Evolutionary conservation across 345 rosid genomes (phyloP), one percentile per base, ranked within the genome.

Genomic region (Triadica sebifera): DNA sequence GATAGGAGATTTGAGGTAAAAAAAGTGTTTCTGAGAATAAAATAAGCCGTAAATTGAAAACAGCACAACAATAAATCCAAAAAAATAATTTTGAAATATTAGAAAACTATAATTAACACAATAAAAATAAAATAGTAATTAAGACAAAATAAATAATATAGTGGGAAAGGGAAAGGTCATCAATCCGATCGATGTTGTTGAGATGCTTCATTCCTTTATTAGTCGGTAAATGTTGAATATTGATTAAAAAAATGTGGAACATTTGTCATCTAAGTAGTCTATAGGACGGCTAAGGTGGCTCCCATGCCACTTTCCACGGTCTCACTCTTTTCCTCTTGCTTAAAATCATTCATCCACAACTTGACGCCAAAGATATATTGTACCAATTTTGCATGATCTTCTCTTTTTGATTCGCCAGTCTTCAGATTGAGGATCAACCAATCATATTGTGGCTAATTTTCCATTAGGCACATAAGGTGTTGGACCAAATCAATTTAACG

Each of bases 231-330:
- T 24, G 60, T 50, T n/a, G 51, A 62, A 60, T 25, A 6, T 29
- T 0, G 8, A 13, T 50, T 39, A 1, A 3, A 53, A 55, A 49
- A 24, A 49, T 22, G 12, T 55, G 41, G 52, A 41, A 80, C 86
- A 81, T 65, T 75, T 84, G 86, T 80, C 89, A 74, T 76, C 65
- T 20, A 81, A 79, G 74, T 77, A 25, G 43, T 67, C 75, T 70
- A 82, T 79, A 64, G 85, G 89, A 77, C 83, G 81, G 84, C 86
- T 65, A 22, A 41, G 65, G 83, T 78, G 81, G 84, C 39, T 45
- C 70, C 79, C 76, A 29, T 29, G 1, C 34, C 34, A 29, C 2
- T 29, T 29, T 29, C 34, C 34, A 29, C 2, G 34, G n/a, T n/a
- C n/a, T n/a, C n/a, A n/a, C n/a, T n/a, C n/a, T n/a, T n/a, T n/a